Evolutionary conservation across 2,329 filamentous ascomycete genomes (phyloP).

Genomic region (Colletotrichum nymphaeae): DNA sequence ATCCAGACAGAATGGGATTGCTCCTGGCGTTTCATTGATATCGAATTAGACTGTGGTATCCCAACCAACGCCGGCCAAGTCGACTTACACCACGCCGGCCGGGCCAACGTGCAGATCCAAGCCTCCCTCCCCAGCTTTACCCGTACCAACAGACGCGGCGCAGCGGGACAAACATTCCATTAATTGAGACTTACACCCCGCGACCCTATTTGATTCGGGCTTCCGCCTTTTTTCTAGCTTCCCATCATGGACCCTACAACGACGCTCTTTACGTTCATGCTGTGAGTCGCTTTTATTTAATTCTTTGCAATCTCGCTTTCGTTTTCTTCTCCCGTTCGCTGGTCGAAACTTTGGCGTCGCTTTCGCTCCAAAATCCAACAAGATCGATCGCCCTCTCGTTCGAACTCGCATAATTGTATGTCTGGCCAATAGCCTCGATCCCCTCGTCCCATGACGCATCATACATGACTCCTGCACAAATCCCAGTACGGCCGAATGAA

Average conservation of each 20-base stretch:
- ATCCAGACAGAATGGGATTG: slow-evolving; percentile 41
- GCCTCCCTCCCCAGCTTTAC: slow-evolving; percentile 1
- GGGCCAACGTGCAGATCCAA: slow-evolving; percentile 27
- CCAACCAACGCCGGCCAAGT: slow-evolving; percentile 32
- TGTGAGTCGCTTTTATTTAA: slow-evolving; percentile 63
- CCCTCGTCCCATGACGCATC: slow-evolving; percentile 19
- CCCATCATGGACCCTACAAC: slow-evolving; percentile 66
- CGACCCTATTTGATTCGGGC: slow-evolving; percentile 24
- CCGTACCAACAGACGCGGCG: slow-evolving; percentile 1
- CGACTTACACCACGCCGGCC: slow-evolving; percentile 26
- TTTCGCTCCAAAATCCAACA: slow-evolving; percentile 7
- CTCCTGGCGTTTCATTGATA: slow-evolving; percentile 35
- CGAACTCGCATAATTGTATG: slow-evolving; percentile 28
- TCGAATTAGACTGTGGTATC: slow-evolving; percentile 20
- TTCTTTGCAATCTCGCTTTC: slow-evolving; percentile 39
- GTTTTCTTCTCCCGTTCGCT: slow-evolving; percentile 34
- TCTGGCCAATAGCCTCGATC: slow-evolving; percentile 8
- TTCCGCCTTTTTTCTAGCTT: neutral
- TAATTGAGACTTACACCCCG: slow-evolving; percentile 12
- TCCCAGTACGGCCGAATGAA: neutral
- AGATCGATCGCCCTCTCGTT: slow-evolving; percentile 8
- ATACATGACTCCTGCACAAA: neutral
- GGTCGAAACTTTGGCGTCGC: slow-evolving; percentile 29
- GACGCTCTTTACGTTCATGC: slow-evolving; percentile 41
- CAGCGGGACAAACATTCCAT: slow-evolving; percentile 12